phyloP scores from a whole-genome alignment of 805 yeast species.

The Myxozyma neglecta region DNA sequence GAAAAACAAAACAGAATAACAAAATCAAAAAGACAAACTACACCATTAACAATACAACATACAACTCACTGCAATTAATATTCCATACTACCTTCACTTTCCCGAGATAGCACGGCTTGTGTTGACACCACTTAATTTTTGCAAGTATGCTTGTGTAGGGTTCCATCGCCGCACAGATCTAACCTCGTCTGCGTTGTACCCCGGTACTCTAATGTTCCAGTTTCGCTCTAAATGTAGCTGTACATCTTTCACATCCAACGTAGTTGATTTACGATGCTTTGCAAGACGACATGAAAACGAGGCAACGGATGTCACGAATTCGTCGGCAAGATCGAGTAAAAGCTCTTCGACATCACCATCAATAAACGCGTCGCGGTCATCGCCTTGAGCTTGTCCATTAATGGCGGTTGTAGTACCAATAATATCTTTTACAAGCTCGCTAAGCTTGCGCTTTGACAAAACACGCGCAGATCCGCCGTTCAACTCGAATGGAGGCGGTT shows the following conservation, averaged over 20 bases:
- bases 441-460: conserved; percentile 81
- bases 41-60: background rate
- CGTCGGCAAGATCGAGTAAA: conserved; percentile 89
- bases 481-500: conserved; percentile 79
- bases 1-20: no score
- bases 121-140: conserved; percentile 39
- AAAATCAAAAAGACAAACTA: background rate
- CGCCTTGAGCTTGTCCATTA: conserved; percentile 44
- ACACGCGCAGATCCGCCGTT: conserved; percentile 56
- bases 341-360: conserved; percentile 97
- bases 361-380: conserved; percentile 83
- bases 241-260: conserved; percentile 82
- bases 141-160: conserved; percentile 44
- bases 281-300: conserved; percentile 93
- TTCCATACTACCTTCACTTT: background rate
- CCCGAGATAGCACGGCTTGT: conserved; percentile 31
- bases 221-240: conserved; percentile 87
- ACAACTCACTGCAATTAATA: background rate
- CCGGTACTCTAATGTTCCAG: conserved; percentile 95
- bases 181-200: conserved; percentile 87
- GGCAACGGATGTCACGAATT: conserved; percentile 86
- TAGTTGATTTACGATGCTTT: conserved; percentile 86
- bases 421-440: conserved; percentile 72
- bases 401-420: conserved; percentile 57
- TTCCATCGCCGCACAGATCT: conserved; percentile 49